Base-by-base conservation (phyloP, 345 rosid genomes). In the Trapa bicornis region DNA sequence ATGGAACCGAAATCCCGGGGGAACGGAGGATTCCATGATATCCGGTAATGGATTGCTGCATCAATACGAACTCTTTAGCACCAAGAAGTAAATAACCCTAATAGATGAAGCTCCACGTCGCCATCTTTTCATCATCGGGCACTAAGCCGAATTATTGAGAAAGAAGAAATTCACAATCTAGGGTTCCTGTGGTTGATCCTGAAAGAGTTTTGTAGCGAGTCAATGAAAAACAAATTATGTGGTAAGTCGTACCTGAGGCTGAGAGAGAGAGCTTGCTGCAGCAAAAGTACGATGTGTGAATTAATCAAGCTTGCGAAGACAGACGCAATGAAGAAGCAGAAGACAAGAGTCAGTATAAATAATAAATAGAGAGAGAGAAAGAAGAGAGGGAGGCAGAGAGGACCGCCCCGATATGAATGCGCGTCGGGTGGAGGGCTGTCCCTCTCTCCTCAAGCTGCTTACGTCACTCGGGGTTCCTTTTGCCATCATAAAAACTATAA, bases 1-100 rank as follows among this genome's bases (percentile, higher is more conserved):
- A 71, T 94, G 97, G 71, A 94, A 91, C 69, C 99, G 84, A 75
- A 94, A 94, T 64, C 99, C 99, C 1, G 99, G 99, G 74, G 99
- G 99, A 73, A 94, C 95, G 76, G 90, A 82, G 10, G 87, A 87
- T 76, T 91, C 99, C 91, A 86, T 87, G 76, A 78, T 77, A 72
- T 17, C 62, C 43, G 56, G 54, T 39, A 42, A 8, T 50, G 7
- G 52, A n/a, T 66, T 41, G 32, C 61, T 48, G 66, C 16, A 48
- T 48, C 73, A 64, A 16, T 62, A 64, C 67, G 42, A 1, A 47
- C 58, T 11, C 48, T 6, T 48, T 65, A 16, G 50, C 47, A 72
- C 33, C 57, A 22, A 22, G 29, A 22, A 22, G 29, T 22, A 22
- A 61, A 29, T 13, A 61, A 17, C 32, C 29, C 29, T 22, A 22